Conservation (phyloP, 331 rosid genomes). For the Acacia pycnantha region DNA sequence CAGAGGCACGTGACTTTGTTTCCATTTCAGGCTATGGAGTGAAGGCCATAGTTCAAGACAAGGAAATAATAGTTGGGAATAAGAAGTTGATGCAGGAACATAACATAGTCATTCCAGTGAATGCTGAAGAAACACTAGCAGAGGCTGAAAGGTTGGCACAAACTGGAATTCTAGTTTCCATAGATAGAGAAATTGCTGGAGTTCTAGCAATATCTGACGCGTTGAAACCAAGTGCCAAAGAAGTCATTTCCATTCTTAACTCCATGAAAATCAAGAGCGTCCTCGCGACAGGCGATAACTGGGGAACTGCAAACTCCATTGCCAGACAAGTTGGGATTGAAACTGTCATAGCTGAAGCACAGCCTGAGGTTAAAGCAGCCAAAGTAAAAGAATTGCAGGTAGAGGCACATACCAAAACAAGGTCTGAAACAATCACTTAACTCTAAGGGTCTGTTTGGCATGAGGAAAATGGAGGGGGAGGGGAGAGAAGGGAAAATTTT, state of each 20-base stretch:
- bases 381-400: constrained; percentile 71
- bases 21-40: constrained; percentile 81
- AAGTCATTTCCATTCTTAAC: constrained; percentile 62
- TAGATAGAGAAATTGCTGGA: constrained; percentile 50
- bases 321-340: constrained; percentile 75
- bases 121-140: constrained; percentile 57
- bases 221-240: constrained; percentile 61
- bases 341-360: constrained; percentile 56
- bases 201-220: constrained; percentile 72
- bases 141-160: constrained; percentile 70
- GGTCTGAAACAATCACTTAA: neutral
- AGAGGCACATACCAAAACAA: constrained; percentile 45
- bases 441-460: neutral
- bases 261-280: constrained; percentile 64
- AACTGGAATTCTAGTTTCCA: constrained; percentile 68
- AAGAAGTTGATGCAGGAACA: constrained; percentile 56
- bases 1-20: constrained; percentile 58
- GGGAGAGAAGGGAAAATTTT: too few relatives aligned
- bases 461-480: too few relatives aligned
- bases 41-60: constrained; percentile 58
- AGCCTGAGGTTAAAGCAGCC: constrained; percentile 64
- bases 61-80: constrained; percentile 71
- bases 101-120: constrained; percentile 43
- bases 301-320: constrained; percentile 80
- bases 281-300: constrained; percentile 82